These are phyloP conservation scores for Pseudogymnoascus sp. DNA, from an alignment of 2,329 filamentous ascomycete species.

Conservation along the genomic window DNA sequence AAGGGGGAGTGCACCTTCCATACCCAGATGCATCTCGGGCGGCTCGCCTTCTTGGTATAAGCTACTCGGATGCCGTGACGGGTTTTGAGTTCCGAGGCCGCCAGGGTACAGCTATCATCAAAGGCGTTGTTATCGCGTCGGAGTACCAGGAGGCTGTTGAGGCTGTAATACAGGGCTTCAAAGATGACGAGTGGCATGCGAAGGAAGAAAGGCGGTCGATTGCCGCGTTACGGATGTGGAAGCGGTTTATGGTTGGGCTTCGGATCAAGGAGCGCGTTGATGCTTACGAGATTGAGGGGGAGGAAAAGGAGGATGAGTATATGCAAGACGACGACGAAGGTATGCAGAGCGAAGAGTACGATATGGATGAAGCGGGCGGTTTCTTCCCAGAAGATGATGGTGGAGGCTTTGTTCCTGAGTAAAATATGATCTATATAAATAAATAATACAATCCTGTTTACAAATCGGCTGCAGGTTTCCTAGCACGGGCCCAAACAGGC, in stretches of 20 bases:
- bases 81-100: conserved; percentile 84
- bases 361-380: conserved; percentile 38
- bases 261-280: conserved; percentile 35
- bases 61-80: conserved; percentile 83
- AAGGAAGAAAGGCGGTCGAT: conserved; percentile 57
- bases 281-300: conserved; percentile 24
- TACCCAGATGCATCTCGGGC: conserved; percentile 59
- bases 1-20: conserved; percentile 67
- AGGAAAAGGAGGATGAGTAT: conserved; percentile 33
- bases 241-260: conserved; percentile 69
- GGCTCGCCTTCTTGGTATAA: conserved; percentile 67
- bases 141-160: conserved; percentile 67
- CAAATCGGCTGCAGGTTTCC: not conserved
- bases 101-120: conserved; percentile 75
- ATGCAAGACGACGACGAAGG: conserved; percentile 28
- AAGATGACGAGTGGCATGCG: conserved; percentile 56
- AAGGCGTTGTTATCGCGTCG: conserved; percentile 67
- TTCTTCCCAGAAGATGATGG: conserved; percentile 32
- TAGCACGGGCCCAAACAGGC: conserved; percentile 28
- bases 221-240: conserved; percentile 61
- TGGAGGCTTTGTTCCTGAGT: conserved; percentile 8
- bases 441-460: not conserved
- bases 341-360: conserved; percentile 38
- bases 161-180: conserved; percentile 60
- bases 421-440: not conserved